These are phyloP conservation scores for Pleoardoris graminearum DNA, from an alignment of 2,329 filamentous ascomycete species.

Conservation along the genomic window DNA sequence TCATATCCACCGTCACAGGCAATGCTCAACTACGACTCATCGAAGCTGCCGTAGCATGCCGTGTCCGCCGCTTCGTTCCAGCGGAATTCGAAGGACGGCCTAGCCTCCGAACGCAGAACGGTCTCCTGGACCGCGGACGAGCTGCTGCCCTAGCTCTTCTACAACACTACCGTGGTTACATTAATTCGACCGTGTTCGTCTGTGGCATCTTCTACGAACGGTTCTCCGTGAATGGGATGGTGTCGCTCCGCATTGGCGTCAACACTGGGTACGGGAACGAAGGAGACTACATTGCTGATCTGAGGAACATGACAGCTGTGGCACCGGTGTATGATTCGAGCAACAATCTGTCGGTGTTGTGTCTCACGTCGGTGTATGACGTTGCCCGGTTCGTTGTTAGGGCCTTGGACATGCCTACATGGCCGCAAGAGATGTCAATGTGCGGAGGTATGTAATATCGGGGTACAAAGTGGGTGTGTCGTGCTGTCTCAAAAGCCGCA, in stretches of 20 bases:
- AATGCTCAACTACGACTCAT: slow-evolving; percentile 70
- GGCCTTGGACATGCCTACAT: slow-evolving; percentile 66
- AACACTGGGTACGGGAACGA: slow-evolving; percentile 59
- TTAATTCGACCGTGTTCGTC: slow-evolving; percentile 71
- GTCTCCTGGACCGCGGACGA: slow-evolving; percentile 65
- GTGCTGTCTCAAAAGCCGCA: no score
- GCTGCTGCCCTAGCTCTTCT: slow-evolving; percentile 61
- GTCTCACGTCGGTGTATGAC: slow-evolving; percentile 70
- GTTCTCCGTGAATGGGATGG: slow-evolving; percentile 69
- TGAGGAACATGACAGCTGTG: slow-evolving; percentile 60
- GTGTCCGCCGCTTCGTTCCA: slow-evolving; percentile 71
- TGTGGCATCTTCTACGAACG: slow-evolving; percentile 78
- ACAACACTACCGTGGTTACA: slow-evolving; percentile 58
- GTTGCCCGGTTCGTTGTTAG: slow-evolving; percentile 71
- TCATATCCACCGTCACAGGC: slow-evolving; percentile 74
- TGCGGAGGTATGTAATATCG: no score
- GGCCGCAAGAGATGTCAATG: slow-evolving; percentile 72
- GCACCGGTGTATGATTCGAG: slow-evolving; percentile 60
- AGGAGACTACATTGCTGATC: slow-evolving; percentile 69
- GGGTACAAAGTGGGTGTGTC: no score
- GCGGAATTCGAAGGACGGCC: slow-evolving; percentile 74
- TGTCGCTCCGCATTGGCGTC: slow-evolving; percentile 60
- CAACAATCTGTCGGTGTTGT: slow-evolving; percentile 55
- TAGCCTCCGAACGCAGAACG: slow-evolving; percentile 56
- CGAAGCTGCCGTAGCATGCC: slow-evolving; percentile 66